Base-by-base conservation (phyloP, 2,329 filamentous ascomycete genomes). In the Aspergillus quadrilineatus region DNA sequence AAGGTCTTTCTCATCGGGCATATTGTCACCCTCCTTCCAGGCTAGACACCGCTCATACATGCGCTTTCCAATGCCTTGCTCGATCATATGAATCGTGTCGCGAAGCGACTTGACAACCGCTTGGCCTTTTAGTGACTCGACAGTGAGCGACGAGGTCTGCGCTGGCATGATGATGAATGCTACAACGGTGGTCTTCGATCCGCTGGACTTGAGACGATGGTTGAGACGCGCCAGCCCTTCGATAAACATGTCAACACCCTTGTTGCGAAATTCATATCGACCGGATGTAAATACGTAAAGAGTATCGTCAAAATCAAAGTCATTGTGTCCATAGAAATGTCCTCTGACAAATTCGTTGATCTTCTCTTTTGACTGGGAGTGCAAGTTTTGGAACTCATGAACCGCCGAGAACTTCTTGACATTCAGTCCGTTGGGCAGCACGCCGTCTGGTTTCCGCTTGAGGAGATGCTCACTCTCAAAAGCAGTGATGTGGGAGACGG, bases 171-270 rank as follows among this genome's bases (percentile, higher is more conserved):
- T 97, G 75, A 99, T 89, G 73, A 99, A 99, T 17, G 94, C 93
- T 15, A 99, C 93, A 6, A 99, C 89, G 0, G 94, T 97, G 72
- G 88, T 92, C 77, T 94, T 95, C 65, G 91, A 96, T 48, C 90
- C 90, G 6, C 86, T 77, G 50, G 77, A 77, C 83, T 97, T 97
- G 70, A 99, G 85, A 39, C 89, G 85, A 79, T 97, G 92, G 77
- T 99, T 99, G 67, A 99, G 79, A 43, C 94, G 89, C 29, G 94
- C 94, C 61, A 99, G 80, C 3, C 92, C 94, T 77, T 99, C 94
- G 65, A 99, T 96, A 75, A 97, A 99, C 94, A 99, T 97, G 75
- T 99, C 94, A 8, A 97, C 93, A 69, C 94, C 94, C 78, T 99
- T 99, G 72, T 99, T 99, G 63, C 94, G 83, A 82, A 93, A 99